phyloP scores from a whole-genome alignment of 352 stramenopile genomes.

The Globisporangium cederbergense region DNA sequence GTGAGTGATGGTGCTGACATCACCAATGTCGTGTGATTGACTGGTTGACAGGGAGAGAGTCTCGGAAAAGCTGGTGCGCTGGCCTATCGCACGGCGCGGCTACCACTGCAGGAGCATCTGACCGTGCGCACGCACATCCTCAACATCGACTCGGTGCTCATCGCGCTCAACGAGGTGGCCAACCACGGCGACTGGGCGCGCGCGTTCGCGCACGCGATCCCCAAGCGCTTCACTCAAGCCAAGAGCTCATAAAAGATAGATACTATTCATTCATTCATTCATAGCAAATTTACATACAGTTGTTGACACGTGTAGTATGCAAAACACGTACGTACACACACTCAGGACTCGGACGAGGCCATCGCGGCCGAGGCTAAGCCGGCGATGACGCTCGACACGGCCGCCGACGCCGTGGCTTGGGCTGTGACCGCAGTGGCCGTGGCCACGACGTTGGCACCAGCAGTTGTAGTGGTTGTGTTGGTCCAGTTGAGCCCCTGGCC shows the following conservation, averaged over 20 bases:
- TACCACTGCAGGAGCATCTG: constrained; percentile 73
- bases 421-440: not conserved
- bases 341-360: constrained; percentile 10
- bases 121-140: constrained; percentile 58
- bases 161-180: constrained; percentile 63
- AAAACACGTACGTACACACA: constrained; percentile 5
- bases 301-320: not conserved
- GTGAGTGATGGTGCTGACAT: not conserved
- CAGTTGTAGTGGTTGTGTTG: constrained; percentile 28
- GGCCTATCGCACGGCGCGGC: constrained; percentile 32
- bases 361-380: constrained; percentile 31
- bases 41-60: constrained; percentile 35
- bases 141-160: constrained; percentile 78
- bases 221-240: constrained; percentile 44
- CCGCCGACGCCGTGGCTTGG: constrained; percentile 37
- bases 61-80: constrained; percentile 31
- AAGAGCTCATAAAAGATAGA: not conserved
- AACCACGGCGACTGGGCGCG: constrained; percentile 67
- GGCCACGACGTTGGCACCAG: constrained; percentile 9
- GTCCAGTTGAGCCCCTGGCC: constrained; percentile 87
- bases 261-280: not conserved
- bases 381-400: constrained; percentile 65
- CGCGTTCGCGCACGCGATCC: constrained; percentile 54
- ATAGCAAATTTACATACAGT: not conserved
- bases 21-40: not conserved